A percentile compares a stretch with the other conserved stretches of the same genome.
Evolutionary conservation across 2,329 filamentous ascomycete genomes (phyloP).

Genomic region (Penicillium sp.): DNA sequence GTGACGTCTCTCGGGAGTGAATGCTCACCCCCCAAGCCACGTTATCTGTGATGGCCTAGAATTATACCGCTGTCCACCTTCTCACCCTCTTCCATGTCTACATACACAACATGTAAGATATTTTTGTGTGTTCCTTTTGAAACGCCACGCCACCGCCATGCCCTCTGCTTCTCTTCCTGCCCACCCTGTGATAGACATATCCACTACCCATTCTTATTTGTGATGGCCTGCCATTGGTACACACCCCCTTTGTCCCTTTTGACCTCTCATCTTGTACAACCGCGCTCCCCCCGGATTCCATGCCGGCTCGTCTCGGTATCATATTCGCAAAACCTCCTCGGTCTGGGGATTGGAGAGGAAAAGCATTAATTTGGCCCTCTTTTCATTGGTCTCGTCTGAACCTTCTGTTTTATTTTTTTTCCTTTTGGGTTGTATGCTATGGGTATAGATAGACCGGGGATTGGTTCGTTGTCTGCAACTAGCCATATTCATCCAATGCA

Average conservation of each 20-base stretch:
- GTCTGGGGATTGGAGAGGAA: slow-evolving; percentile 17
- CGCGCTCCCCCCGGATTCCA: slow-evolving; percentile 7
- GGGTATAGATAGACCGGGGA: slow-evolving; percentile 33
- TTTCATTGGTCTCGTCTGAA: slow-evolving; percentile 13
- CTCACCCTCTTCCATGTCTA: slow-evolving; percentile 9
- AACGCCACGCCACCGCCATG: slow-evolving; percentile 20
- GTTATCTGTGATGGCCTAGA: slow-evolving; percentile 12
- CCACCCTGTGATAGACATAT: slow-evolving; percentile 26
- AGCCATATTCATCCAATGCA: slow-evolving; percentile 10
- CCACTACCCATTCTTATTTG: slow-evolving; percentile 16
- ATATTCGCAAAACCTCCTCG: slow-evolving; percentile 4
- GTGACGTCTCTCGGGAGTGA: slow-evolving; percentile 69
- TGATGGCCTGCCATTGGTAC: slow-evolving; percentile 18
- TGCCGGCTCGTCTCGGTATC: background rate
- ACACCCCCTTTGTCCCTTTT: slow-evolving; percentile 6
- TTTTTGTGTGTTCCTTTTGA: slow-evolving; percentile 7
- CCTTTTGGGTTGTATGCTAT: slow-evolving; percentile 24
- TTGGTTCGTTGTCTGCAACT: slow-evolving; percentile 17
- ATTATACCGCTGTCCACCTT: slow-evolving; percentile 8
- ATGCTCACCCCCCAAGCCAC: slow-evolving; percentile 9
- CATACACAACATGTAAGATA: background rate
- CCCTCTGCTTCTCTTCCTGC: slow-evolving; percentile 1
- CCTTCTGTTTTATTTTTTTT: slow-evolving; percentile 21
- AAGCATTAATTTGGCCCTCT: slow-evolving; percentile 23
- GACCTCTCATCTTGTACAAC: slow-evolving; percentile 1